Evolutionary conservation across 768 basidiomycete genomes (phyloP).

Genomic region (Cyclocybe cylindracea): DNA sequence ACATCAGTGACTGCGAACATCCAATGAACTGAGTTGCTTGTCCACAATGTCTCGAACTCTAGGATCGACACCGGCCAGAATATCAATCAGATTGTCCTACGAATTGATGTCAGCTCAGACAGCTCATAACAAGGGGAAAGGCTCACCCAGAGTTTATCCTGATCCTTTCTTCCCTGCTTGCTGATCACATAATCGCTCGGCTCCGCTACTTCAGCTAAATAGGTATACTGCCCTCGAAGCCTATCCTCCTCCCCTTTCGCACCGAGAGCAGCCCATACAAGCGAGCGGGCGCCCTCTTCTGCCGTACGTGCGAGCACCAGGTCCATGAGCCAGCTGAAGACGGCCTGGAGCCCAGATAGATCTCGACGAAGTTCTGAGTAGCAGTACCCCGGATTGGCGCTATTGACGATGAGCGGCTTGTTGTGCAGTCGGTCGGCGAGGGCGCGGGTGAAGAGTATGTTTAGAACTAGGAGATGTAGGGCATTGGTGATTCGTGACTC

Average conservation of each 20-base stretch:
- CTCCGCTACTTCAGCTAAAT: conserved; percentile 22
- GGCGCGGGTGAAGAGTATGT: conserved; percentile 40
- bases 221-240: conserved; percentile 31
- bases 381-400: conserved; percentile 49
- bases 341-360: conserved; percentile 14
- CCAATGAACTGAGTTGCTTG: conserved; percentile 8
- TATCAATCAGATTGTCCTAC: conserved; percentile 17
- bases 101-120: not conserved
- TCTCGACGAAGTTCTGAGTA: conserved; percentile 31
- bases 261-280: conserved; percentile 33
- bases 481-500: not conserved
- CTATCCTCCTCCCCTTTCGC: conserved; percentile 13
- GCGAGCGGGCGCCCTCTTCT: conserved; percentile 37
- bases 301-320: conserved; percentile 34
- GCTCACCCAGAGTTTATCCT: conserved; percentile 33
- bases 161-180: conserved; percentile 22
- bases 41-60: conserved; percentile 13
- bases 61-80: conserved; percentile 13
- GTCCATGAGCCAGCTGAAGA: conserved; percentile 28
- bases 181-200: conserved; percentile 29
- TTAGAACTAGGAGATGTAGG: conserved; percentile 33
- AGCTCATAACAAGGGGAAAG: not conserved
- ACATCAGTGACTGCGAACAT: no score
- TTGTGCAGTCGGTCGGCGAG: conserved; percentile 31
- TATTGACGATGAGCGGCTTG: conserved; percentile 32